Evolutionary conservation across 805 yeast genomes (phyloP), one percentile per base, ranked within the genome.

Genomic region (Hanseniaspora taiwanica): DNA sequence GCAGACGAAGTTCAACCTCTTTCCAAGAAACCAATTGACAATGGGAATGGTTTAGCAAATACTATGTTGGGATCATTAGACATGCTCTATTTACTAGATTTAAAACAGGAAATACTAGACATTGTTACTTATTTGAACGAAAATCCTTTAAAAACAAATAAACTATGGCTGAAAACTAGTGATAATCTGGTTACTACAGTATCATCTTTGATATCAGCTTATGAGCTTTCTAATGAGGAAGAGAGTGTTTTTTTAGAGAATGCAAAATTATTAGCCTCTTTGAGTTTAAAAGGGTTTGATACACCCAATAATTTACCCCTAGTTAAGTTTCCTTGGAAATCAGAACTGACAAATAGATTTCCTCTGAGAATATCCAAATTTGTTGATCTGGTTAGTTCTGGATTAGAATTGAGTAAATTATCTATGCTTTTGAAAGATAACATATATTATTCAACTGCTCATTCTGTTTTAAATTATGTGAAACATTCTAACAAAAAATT

Each of bases 281-380:
- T 72, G 40, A 52, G 73, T 25, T 48, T 74, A 48, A 69, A 72
- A 18, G 68, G 78, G 0, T 75, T 72, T 48, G 80, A 75, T 46
- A 73, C 80, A 0, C 78, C 78, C 13, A 72, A 73, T 46, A 59
- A 69, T 35, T 60, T 75, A 58, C 81, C 81, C 3, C 42, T 69
- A 8, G 47, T 70, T 17, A 63, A 59, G 40, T 72, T 61, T 46
- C 55, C 60, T 12, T 71, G 76, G 69, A 53, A 56, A 21, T 56
- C 63, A 3, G 50, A 51, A 16, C 49, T 55, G 5, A 51, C 51
- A 9, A 65, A 63, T 40, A 55, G 65, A 45, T 60, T 62, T 41
- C 64, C 72, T 0, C 55, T 65, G 13, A 55, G 46, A 40, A 45
- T 49, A 19, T 54, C 63, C 1, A 51, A 63, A 5, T 47, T 68